phyloP scores from a whole-genome alignment of 148 eudicot species.

The Cornus controversa region DNA sequence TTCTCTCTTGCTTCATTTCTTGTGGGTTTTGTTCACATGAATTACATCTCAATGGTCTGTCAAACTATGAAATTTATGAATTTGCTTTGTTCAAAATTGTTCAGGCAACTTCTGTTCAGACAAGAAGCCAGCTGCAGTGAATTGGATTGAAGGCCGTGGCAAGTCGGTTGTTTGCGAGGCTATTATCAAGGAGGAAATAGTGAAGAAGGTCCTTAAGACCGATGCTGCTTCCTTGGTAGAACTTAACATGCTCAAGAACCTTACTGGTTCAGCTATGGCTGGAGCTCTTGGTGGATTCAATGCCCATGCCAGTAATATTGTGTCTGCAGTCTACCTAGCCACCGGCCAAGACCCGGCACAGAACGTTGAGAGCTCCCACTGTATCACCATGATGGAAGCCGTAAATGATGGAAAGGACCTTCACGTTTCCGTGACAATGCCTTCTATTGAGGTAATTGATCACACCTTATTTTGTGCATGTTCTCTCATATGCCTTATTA shows the following conservation, averaged over 20 bases:
- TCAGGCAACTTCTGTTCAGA: constrained; percentile 79
- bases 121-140: constrained; percentile 24
- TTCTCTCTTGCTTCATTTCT: background rate
- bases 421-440: constrained; percentile 81
- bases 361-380: constrained; percentile 81
- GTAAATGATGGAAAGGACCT: constrained; percentile 75
- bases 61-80: background rate
- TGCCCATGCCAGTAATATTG: constrained; percentile 85
- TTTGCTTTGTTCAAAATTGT: background rate
- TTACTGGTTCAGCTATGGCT: constrained; percentile 45
- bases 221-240: constrained; percentile 67
- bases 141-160: constrained; percentile 90
- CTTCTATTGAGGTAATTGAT: too few relatives aligned
- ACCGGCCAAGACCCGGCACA: constrained; percentile 96
- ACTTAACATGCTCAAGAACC: constrained; percentile 67
- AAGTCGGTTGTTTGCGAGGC: constrained; percentile 92
- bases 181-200: constrained; percentile 66
- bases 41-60: too few relatives aligned
- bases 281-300: constrained; percentile 92
- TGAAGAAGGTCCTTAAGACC: constrained; percentile 69
- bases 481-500: too few relatives aligned
- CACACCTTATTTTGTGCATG: too few relatives aligned
- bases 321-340: constrained; percentile 72
- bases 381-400: constrained; percentile 95
- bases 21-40: too few relatives aligned